phyloP scores from a whole-genome alignment of 495 filamentous ascomycete genomes.

The Podospora didyma region DNA sequence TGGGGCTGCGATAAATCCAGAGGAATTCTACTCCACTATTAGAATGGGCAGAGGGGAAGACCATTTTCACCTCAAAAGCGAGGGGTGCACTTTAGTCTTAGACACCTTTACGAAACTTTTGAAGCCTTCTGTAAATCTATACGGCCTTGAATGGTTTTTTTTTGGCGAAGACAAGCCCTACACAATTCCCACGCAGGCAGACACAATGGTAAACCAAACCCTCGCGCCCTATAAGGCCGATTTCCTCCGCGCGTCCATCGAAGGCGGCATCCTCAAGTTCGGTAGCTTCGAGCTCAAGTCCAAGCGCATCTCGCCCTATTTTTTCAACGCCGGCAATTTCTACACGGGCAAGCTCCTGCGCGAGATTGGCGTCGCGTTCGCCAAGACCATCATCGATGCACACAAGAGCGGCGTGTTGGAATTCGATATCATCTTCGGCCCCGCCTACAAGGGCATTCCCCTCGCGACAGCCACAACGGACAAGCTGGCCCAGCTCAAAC shows the following conservation, averaged over 20 bases:
- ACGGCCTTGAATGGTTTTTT: background rate
- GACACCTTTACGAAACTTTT: no score
- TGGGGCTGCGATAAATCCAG: background rate
- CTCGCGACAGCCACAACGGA: constrained; percentile 69
- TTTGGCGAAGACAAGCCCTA: no score
- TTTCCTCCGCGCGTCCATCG: constrained; percentile 69
- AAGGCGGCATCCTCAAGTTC: constrained; percentile 76
- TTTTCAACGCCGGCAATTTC: constrained; percentile 92
- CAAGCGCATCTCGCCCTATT: constrained; percentile 90
- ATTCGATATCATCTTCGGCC: constrained; percentile 75
- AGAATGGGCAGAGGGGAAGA: constrained; percentile 9
- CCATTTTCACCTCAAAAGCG: no score
- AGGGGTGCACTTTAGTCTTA: no score
- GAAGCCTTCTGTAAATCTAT: no score
- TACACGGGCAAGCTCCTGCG: constrained; percentile 69
- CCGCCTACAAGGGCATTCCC: constrained; percentile 94
- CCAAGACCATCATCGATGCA: constrained; percentile 57
- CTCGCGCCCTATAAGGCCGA: constrained; percentile 52
- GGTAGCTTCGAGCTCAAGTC: constrained; percentile 90
- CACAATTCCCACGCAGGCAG: background rate
- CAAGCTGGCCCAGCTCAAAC: constrained; percentile 62
- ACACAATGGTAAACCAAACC: background rate
- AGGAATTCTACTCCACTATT: background rate
- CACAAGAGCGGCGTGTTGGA: constrained; percentile 36
- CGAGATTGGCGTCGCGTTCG: constrained; percentile 74